These are phyloP conservation scores for Neurospora sp. DNA, from an alignment of 495 filamentous ascomycete genomes.

Conservation along the genomic window DNA sequence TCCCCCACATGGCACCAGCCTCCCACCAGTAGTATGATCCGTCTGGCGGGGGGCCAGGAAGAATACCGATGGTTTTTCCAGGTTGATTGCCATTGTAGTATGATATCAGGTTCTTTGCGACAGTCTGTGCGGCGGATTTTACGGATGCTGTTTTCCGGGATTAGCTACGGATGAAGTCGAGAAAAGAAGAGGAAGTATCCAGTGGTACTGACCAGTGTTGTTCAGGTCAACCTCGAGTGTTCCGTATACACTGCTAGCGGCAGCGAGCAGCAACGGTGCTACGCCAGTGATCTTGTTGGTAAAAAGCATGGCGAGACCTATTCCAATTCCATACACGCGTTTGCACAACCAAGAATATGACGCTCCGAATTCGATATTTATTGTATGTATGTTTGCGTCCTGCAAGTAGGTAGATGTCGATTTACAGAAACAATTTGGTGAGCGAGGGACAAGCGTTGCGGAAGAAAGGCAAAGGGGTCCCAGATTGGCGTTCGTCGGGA, in stretches of 20 bases:
- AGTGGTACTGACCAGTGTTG: slow-evolving; percentile 4
- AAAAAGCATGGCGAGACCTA: neutral
- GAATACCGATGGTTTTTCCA: slow-evolving; percentile 39
- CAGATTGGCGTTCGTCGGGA: neutral
- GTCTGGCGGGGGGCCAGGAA: slow-evolving; percentile 25
- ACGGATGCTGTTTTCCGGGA: slow-evolving; percentile 13
- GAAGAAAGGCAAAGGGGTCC: neutral
- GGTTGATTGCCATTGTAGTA: slow-evolving; percentile 57
- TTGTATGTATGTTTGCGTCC: neutral
- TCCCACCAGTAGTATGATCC: slow-evolving; percentile 60
- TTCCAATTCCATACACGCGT: neutral
- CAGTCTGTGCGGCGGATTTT: slow-evolving; percentile 14
- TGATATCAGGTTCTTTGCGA: slow-evolving; percentile 43
- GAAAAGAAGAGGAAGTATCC: neutral
- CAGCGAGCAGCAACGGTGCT: neutral
- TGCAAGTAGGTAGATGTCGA: neutral
- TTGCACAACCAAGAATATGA: neutral
- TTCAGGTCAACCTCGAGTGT: slow-evolving; percentile 11
- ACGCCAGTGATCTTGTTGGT: neutral
- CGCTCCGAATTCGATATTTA: neutral
- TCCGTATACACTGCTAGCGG: neutral
- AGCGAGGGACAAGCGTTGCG: neutral
- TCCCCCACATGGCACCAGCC: slow-evolving; percentile 59
- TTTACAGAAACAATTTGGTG: neutral
- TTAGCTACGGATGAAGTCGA: neutral